Evolutionary conservation across 148 eudicot species (phyloP).

Genomic region (Salicornia ramosissima): DNA sequence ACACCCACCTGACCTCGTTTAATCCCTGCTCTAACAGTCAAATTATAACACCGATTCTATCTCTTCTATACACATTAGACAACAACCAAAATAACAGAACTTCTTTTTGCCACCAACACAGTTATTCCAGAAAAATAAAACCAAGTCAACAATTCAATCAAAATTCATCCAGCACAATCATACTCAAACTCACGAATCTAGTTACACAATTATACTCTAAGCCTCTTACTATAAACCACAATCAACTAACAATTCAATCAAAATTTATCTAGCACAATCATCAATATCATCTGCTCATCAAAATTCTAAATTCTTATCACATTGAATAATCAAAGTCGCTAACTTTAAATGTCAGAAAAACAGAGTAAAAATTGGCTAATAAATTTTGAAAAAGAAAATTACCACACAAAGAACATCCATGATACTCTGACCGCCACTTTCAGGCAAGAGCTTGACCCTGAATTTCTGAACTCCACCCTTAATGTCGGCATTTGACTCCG

Average conservation of each 20-base stretch:
- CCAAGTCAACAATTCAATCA: neutral
- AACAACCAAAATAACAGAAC: neutral
- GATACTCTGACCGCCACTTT: constrained; percentile 61
- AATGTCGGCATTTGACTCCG: constrained; percentile 43
- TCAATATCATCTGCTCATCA: neutral
- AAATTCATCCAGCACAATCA: neutral
- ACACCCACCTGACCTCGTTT: neutral
- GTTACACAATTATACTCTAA: neutral
- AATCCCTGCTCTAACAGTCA: neutral
- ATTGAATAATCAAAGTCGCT: neutral
- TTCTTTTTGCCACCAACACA: neutral
- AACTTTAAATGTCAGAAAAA: too few relatives aligned
- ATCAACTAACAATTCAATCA: neutral
- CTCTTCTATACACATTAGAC: neutral
- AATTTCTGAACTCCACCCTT: constrained; percentile 81
- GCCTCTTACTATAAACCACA: neutral
- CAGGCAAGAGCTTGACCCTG: constrained; percentile 83
- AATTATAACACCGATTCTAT: neutral
- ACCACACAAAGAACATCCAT: constrained; percentile 98
- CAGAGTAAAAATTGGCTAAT: neutral
- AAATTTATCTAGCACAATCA: neutral
- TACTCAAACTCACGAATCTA: neutral
- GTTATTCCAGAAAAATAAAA: neutral
- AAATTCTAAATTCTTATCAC: neutral
- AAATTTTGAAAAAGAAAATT: neutral